Base-by-base conservation (phyloP, 805 yeast genomes). In the Metschnikowia borealis region DNA sequence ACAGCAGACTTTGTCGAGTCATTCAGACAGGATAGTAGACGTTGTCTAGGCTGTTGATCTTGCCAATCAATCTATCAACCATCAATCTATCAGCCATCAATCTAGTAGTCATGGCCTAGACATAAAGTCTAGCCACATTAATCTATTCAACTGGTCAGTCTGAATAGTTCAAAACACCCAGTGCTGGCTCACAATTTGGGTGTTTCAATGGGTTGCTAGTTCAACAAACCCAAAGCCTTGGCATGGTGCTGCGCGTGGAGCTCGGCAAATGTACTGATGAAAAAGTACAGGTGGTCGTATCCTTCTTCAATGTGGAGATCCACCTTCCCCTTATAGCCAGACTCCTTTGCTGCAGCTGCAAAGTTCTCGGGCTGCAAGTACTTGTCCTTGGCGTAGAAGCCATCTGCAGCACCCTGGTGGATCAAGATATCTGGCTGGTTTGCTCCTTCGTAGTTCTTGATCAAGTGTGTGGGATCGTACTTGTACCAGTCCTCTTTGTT, bases 171-270 rank as follows among this genome's bases (percentile, higher is more conserved):
- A 26, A 21, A 26, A 26, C 29, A 26, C 29, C 29, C 29, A 26
- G 8, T 26, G 29, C 29, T 26, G 29, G 8, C 29, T 38, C 38
- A 17, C 38, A 23, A 31, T 21, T 40, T 33, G 20, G 36, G 23
- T 40, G 42, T 47, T 31, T 38, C 46, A 5, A 47, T 48, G 20
- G 51, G 43, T 51, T 44, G 55, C 48, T 53, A 57, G 44, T 57
- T 55, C 18, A 54, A 38, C 49, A 68, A 62, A 1, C 77, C 77
- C 54, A 81, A 70, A 51, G 80, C 75, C 66, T 85, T 84, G 8
- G 96, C 95, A 62, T 94, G 97, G 66, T 85, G 92, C 53, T 79
- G 81, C 35, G 96, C 88, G 66, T 94, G 98, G 34, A 83, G 87
- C 49, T 80, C 85, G 11, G 85, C 85, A 67, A 90, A 91, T 0